Base-by-base conservation (phyloP, 805 yeast species). In the Cyberlindnera xylosilytica region DNA sequence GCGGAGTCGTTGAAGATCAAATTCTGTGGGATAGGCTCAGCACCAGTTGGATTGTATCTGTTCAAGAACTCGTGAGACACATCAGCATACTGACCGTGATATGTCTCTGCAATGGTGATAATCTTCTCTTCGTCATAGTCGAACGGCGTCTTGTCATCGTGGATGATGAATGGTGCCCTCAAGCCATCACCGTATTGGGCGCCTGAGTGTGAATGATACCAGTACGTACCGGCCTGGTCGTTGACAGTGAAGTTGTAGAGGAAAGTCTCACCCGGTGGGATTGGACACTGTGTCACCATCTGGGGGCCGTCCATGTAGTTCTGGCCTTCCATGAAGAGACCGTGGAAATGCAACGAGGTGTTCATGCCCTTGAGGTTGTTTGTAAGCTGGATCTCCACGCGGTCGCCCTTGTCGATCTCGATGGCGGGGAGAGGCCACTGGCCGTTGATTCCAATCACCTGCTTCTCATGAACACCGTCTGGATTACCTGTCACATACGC, bases 171-270 rank as follows among this genome's bases (percentile, higher is more conserved):
- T 31, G 84, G 63, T 1, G 83, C 89, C 52, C 91, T 70, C 46
- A 85, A 63, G 1, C 95, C 95, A 61, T 85, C 95, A 42, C 84
- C 78, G 53, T 85, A 85, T 57, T 85, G 93, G 12, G 84, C 67
- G 0, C 87, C 89, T 29, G 81, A 70, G 54, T 85, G 95, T 5
- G 88, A 79, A 60, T 85, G 95, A 61, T 84, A 85, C 95, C 95
- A 85, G 63, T 70, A 85, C n/a, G 87, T 74, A 38, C 95, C 95
- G 4, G 68, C 78, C 60, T 85, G 90, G 48, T 77, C 72, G 7
- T 63, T 70, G 9, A 83, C 82, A 2, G 84, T 79, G 55, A 85
- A 84, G 62, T 84, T 83, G 63, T 85, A 85, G 34, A 80, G 60
- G 57, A 72, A 74, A 2, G 87, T 76, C 51, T 76, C 77, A 22